phyloP scores from a whole-genome alignment of 345 rosid genomes.

The Brassica juncea region DNA sequence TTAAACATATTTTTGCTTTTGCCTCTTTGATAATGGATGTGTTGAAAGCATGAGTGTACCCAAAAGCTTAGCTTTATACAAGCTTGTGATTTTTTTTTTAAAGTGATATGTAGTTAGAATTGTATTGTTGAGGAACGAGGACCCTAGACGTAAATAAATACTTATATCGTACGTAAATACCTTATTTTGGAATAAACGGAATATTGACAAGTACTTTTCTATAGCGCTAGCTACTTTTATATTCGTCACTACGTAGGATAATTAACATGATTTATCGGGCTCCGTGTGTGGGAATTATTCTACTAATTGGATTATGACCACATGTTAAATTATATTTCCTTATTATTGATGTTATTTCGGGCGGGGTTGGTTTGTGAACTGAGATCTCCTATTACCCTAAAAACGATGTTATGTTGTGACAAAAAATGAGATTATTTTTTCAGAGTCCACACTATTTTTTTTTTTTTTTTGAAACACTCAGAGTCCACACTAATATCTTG shows the following conservation, averaged over 20 bases:
- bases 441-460: not conserved
- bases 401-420: not conserved
- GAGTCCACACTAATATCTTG: no score
- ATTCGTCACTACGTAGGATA: slow-evolving; percentile 15
- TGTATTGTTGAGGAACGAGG: not conserved
- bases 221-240: not conserved
- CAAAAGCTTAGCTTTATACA: slow-evolving; percentile 32
- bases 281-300: not conserved
- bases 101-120: not conserved
- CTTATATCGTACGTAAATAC: slow-evolving; percentile 4
- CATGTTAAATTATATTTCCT: not conserved
- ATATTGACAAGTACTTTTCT: slow-evolving; percentile 8
- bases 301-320: not conserved
- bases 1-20: slow-evolving; percentile 21
- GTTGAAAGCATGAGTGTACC: slow-evolving; percentile 5
- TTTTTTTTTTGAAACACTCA: no score
- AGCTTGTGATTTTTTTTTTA: not conserved
- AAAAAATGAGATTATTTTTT: not conserved
- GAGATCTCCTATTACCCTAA: not conserved
- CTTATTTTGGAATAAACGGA: slow-evolving; percentile 23
- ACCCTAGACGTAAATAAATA: not conserved
- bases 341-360: not conserved
- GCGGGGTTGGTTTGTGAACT: slow-evolving; percentile 9
- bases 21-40: not conserved
- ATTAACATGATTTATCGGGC: not conserved